Base-by-base conservation (phyloP, 768 basidiomycete species). In the Multifurca ochricompacta region DNA sequence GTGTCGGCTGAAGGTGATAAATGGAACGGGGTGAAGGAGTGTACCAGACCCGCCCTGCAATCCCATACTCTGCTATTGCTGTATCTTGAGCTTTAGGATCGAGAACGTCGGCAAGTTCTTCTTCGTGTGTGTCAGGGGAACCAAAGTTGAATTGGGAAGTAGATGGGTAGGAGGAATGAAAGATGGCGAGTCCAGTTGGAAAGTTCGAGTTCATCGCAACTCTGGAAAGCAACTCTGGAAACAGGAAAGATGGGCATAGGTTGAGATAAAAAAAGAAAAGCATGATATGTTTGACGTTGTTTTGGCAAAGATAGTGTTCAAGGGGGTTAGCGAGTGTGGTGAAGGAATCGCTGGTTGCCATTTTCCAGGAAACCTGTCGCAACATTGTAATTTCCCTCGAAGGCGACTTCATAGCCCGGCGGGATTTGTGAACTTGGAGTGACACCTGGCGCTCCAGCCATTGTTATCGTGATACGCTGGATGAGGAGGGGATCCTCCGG, bases 41-140 rank as follows among this genome's bases (percentile, higher is more conserved):
- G 61, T 65, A 87, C 91, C 90, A 92, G 43, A 93, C 81, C 68
- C 87, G 75, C 30, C 89, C 87, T 7, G 89, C 91, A 52, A 93
- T 92, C 4, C 90, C 89, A 65, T 85, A 91, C 60, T 71, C 71
- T 14, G 73, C 68, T 50, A 92, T 92, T 5, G 85, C 80, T 14
- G 73, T 66, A 53, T 70, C 70, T 66, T 87, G 86, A 41, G 68
- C 70, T 43, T 59, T 61, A 19, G 59, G 54, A 25, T 68, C 65
- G 32, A 76, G 73, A 0, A 47, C 53, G 35, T 32, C 7, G n/a
- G 30, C 14, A 3, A 21, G 44, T 21, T 9, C 37, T 25, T 32
- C 44, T 3, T 10, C 34, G 14, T 11, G 11, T 23, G 30, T 3
- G 36, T 32, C 40, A 18, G 28, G 28, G 19, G 42, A 10, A 36